These are phyloP conservation scores for Candolleomyces efflorescens DNA, from an alignment of 768 basidiomycete genomes.

Conservation along the genomic window DNA sequence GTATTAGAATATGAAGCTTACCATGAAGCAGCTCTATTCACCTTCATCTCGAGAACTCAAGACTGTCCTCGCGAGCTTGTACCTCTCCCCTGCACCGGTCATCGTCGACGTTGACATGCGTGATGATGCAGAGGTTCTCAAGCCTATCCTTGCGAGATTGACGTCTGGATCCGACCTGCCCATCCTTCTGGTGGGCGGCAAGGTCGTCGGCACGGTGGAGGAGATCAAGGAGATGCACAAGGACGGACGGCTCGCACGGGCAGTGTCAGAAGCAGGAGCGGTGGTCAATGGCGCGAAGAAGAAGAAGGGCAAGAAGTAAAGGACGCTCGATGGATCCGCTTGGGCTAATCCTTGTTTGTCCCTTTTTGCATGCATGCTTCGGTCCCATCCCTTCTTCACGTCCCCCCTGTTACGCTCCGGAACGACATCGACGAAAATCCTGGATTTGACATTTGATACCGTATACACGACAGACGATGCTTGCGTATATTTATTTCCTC, in stretches of 20 bases:
- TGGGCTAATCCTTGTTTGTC: slow-evolving; percentile 8
- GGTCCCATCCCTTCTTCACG: not conserved
- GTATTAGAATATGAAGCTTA: not conserved
- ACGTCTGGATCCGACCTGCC: slow-evolving; percentile 54
- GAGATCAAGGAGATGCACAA: slow-evolving; percentile 48
- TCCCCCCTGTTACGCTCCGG: too few relatives aligned
- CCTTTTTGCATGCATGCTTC: not conserved
- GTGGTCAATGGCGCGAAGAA: slow-evolving; percentile 49
- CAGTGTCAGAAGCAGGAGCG: slow-evolving; percentile 54
- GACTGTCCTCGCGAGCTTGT: slow-evolving; percentile 46
- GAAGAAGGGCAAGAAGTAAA: slow-evolving; percentile 44
- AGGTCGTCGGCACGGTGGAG: slow-evolving; percentile 45
- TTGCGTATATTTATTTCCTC: too few relatives aligned
- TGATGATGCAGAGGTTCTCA: slow-evolving; percentile 62
- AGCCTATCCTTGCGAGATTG: slow-evolving; percentile 58
- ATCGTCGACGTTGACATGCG: slow-evolving; percentile 72
- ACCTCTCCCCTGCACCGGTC: slow-evolving; percentile 58
- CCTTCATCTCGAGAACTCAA: slow-evolving; percentile 66
- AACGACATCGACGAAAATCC: too few relatives aligned
- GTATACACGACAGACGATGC: too few relatives aligned
- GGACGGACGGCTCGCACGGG: slow-evolving; percentile 46
- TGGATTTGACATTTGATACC: too few relatives aligned
- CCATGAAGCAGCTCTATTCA: slow-evolving; percentile 50
- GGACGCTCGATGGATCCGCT: not conserved
- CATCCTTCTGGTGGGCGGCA: slow-evolving; percentile 65